Evolutionary conservation across 225 moss, liverwort and hornwort species (phyloP), one percentile per base, ranked within the genome.

Genomic region (Rhytidiadelphus loreus): DNA sequence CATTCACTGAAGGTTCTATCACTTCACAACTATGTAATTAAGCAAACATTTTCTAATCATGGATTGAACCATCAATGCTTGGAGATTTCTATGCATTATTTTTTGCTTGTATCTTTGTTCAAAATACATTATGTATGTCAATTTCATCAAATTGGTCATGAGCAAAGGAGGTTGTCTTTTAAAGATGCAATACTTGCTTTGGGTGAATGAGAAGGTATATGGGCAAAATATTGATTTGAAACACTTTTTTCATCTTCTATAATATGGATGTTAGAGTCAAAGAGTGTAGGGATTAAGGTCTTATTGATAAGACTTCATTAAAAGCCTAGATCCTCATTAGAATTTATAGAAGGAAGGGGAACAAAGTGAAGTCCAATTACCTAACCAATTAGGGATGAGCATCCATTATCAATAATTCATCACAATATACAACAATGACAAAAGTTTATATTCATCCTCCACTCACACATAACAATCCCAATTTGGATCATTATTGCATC

Each of bases 11-110:
- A 79, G 26, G 26, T 26, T 57, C 17, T 57, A 28, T 28, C 19
- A 17, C 19, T 57, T 39, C 39, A 58, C 5, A 79, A 58, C 3
- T 11, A 58, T 39, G 1, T 8, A 35, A 12, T 0, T 23, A 28
- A 26, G 8, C 0, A 12, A 0, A 57, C 19, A 26, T 56, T 78
- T 57, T 0, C 3, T 3, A 20, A 21, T 5, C 0, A 52, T 2
- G 35, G 1, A 53, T 77, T 8, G 37, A 15, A 15, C 8, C 23
- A 37, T 21, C 15, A 53, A 53, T 53, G 13, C 9, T 53, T 53
- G 2, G 1, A 2, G 6, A 13, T 33, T 22, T 52, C 35, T 22
- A 2, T 8, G 23, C 23, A 53, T 4, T n/a, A n/a, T n/a, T n/a
- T 76, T 33, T 35, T 53, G 9, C 5, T 53, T 77, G 24, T 37